Percentiles rank a stretch among this genome's conserved stretches.
Evolutionary conservation across 2,329 filamentous ascomycete species (phyloP).

Genomic region (Calonectria pauciramosa): DNA sequence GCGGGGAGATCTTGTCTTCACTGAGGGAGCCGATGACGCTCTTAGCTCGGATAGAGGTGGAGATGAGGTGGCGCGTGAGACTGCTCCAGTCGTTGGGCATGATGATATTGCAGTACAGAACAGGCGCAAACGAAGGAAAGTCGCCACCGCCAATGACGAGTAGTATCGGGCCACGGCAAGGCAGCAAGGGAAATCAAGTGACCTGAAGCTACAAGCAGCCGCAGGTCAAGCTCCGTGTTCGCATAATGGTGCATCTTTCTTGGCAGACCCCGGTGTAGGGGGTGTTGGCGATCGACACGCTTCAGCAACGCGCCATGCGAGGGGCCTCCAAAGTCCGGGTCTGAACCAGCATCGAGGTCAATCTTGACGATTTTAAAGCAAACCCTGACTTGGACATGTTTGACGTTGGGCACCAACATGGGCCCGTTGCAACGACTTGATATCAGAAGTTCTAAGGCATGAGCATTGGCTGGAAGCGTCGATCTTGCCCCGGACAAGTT

Average conservation of each 20-base stretch:
- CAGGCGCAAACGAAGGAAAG: slow-evolving; percentile 51
- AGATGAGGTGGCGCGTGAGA: slow-evolving; percentile 35
- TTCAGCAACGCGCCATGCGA: slow-evolving; percentile 17
- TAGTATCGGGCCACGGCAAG: slow-evolving; percentile 14
- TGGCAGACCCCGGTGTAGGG: slow-evolving; percentile 22
- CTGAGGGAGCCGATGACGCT: slow-evolving; percentile 63
- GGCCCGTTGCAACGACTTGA: background rate
- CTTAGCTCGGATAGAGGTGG: slow-evolving; percentile 13
- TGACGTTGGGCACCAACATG: background rate
- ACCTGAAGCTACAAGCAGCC: slow-evolving; percentile 13
- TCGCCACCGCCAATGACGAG: slow-evolving; percentile 38
- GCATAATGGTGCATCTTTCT: slow-evolving; percentile 5
- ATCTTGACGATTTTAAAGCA: background rate
- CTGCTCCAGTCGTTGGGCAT: slow-evolving; percentile 41
- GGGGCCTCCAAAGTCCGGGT: slow-evolving; percentile 17
- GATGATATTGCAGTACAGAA: slow-evolving; percentile 40
- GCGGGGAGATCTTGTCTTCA: slow-evolving; percentile 79
- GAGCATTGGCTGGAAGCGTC: background rate
- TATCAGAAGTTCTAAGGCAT: background rate
- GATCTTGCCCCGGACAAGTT: background rate
- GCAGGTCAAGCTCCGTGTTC: slow-evolving; percentile 6
- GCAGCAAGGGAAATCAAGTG: slow-evolving; percentile 11
- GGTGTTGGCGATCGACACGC: slow-evolving; percentile 29
- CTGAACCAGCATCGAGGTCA: background rate
- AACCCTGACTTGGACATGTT: background rate